Conservation (phyloP, 2,329 filamentous ascomycete genomes). For the Fusarium chaquense region DNA sequence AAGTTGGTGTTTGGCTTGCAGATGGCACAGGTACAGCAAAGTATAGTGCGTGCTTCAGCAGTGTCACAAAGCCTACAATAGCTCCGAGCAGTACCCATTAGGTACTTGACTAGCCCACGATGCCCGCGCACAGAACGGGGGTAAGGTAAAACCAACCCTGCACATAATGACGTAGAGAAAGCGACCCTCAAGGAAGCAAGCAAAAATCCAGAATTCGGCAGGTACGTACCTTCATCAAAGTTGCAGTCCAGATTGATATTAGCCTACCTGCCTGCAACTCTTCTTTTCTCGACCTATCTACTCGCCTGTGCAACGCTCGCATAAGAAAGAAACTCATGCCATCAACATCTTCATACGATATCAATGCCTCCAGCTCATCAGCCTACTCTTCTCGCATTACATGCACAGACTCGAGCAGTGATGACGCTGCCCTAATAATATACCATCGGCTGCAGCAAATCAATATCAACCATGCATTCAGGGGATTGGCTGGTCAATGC, state of each 20-base stretch:
- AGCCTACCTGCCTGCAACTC: slow-evolving; percentile 3
- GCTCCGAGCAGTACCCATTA: slow-evolving; percentile 10
- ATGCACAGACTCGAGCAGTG: slow-evolving; percentile 21
- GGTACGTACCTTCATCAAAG: slow-evolving; percentile 24
- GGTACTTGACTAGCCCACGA: slow-evolving; percentile 28
- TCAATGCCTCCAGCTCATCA: background rate
- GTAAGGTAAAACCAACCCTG: slow-evolving; percentile 33
- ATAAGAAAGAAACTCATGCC: slow-evolving; percentile 4
- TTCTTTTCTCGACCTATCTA: background rate
- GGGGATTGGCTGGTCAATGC: slow-evolving; percentile 42
- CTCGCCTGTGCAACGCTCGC: background rate
- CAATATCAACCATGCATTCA: slow-evolving; percentile 36
- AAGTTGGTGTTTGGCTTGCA: slow-evolving; percentile 40
- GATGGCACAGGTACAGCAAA: slow-evolving; percentile 17
- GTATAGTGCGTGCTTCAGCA: slow-evolving; percentile 9
- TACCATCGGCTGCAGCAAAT: slow-evolving; percentile 25
- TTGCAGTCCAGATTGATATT: slow-evolving; percentile 13
- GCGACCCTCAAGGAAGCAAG: slow-evolving; percentile 32
- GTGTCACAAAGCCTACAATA: background rate
- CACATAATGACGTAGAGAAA: slow-evolving; percentile 47
- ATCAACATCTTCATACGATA: background rate
- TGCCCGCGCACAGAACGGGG: slow-evolving; percentile 32
- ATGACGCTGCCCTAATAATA: slow-evolving; percentile 29
- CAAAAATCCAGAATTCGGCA: slow-evolving; percentile 25
- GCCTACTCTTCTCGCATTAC: slow-evolving; percentile 7